Evolutionary conservation across 2,329 filamentous ascomycete species (phyloP).

Genomic region (Penicillium sp.): DNA sequence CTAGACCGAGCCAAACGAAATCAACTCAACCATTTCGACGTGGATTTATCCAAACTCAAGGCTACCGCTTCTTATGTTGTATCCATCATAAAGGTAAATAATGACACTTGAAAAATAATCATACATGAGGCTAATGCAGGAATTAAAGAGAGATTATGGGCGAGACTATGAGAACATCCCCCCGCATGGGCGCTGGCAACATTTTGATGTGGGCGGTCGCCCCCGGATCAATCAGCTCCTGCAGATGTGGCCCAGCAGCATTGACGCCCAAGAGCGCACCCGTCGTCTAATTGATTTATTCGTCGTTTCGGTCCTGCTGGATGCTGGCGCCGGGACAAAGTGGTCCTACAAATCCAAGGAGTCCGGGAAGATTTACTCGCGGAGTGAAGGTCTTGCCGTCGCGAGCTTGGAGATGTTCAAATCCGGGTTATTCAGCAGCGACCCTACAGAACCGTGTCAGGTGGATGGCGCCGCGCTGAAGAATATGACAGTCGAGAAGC

Average conservation of each 20-base stretch:
- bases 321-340: slow-evolving; percentile 78
- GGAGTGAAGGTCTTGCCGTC: slow-evolving; percentile 85
- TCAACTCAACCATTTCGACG: slow-evolving; percentile 80
- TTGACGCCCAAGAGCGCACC: slow-evolving; percentile 52
- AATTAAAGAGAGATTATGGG: slow-evolving; percentile 64
- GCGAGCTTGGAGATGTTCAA: slow-evolving; percentile 91
- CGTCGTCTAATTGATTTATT: slow-evolving; percentile 63
- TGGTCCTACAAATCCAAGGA: slow-evolving; percentile 95
- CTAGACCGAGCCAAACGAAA: slow-evolving; percentile 76
- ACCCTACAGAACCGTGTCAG: slow-evolving; percentile 76
- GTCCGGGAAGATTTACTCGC: slow-evolving; percentile 76
- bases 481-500: slow-evolving; percentile 68
- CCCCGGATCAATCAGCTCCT: slow-evolving; percentile 54
- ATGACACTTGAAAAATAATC: not conserved
- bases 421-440: slow-evolving; percentile 81
- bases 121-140: slow-evolving; percentile 2
- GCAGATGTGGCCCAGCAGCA: slow-evolving; percentile 50
- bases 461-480: slow-evolving; percentile 83
- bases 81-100: slow-evolving; percentile 84
- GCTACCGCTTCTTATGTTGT: slow-evolving; percentile 85
- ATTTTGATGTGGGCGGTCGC: slow-evolving; percentile 61
- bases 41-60: slow-evolving; percentile 79
- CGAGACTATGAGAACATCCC: slow-evolving; percentile 73
- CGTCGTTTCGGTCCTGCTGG: slow-evolving; percentile 61
- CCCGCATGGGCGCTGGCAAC: slow-evolving; percentile 71